Evolutionary conservation across 495 filamentous ascomycete genomes (phyloP).

Genomic region (Echria macrotheca): DNA sequence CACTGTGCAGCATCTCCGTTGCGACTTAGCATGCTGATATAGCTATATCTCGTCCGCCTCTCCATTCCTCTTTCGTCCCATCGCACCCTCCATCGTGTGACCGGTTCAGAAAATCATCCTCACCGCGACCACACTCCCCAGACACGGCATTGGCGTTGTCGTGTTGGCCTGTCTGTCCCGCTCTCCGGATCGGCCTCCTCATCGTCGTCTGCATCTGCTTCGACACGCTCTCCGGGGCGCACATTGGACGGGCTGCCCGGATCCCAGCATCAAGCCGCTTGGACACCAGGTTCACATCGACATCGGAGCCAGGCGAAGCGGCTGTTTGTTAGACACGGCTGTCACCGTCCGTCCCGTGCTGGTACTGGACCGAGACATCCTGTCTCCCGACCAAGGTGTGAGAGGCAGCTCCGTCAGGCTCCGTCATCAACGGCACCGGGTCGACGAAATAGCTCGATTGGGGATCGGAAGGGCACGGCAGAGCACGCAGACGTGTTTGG

Average conservation of each 20-base stretch:
- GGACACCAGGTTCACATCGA: too few species aligned
- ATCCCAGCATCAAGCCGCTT: too few species aligned
- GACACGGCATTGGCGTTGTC: slow-evolving; percentile 22
- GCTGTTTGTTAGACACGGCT: too few species aligned
- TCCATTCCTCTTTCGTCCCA: slow-evolving; percentile 16
- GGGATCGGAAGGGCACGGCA: slow-evolving; percentile 11
- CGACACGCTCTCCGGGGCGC: not conserved
- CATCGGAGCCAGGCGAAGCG: too few species aligned
- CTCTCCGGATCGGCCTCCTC: slow-evolving; percentile 23
- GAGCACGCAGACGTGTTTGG: not conserved
- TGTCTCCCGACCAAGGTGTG: too few species aligned
- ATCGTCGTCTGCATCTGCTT: slow-evolving; percentile 3
- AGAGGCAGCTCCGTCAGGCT: not conserved
- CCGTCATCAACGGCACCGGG: slow-evolving; percentile 7
- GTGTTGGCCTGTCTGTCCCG: slow-evolving; percentile 16
- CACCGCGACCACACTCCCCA: slow-evolving; percentile 6
- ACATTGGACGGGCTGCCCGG: not conserved
- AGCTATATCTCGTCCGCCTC: slow-evolving; percentile 23
- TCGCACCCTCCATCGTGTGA: slow-evolving; percentile 23
- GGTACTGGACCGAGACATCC: too few species aligned
- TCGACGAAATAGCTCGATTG: slow-evolving; percentile 7
- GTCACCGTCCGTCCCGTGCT: too few species aligned
- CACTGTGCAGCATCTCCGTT: too few species aligned
- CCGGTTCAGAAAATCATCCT: slow-evolving; percentile 21
- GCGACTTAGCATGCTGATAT: slow-evolving; percentile 21